phyloP scores from a whole-genome alignment of 352 stramenopile genomes.

The Globisporangium ultimum region DNA sequence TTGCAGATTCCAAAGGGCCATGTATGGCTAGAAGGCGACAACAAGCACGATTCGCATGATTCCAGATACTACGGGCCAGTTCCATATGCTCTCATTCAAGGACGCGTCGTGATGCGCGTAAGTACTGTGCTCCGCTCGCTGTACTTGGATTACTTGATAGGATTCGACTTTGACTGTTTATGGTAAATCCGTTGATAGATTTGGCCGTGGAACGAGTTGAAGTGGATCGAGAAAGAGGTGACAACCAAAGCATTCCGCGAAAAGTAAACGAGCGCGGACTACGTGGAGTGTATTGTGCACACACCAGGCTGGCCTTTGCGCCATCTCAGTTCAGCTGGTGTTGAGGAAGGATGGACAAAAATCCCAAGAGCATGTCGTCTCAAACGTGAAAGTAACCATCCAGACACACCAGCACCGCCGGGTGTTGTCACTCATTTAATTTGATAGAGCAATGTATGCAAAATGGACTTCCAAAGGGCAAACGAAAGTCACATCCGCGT shows the following conservation, averaged over 20 bases:
- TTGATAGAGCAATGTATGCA: neutral
- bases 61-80: conserved; percentile 95
- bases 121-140: conserved; percentile 24
- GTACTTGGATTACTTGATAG: neutral
- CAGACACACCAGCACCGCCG: too few species aligned
- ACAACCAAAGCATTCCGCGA: conserved; percentile 54
- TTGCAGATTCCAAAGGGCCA: conserved; percentile 85
- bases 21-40: conserved; percentile 97
- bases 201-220: conserved; percentile 74
- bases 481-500: too few species aligned
- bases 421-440: neutral
- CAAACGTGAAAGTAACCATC: too few species aligned
- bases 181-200: conserved; percentile 36
- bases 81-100: conserved; percentile 88
- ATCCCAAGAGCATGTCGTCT: too few species aligned
- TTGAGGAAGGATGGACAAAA: too few species aligned
- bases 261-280: conserved; percentile 22
- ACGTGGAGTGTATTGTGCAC: too few species aligned
- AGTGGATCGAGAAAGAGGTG: conserved; percentile 53
- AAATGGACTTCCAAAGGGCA: neutral
- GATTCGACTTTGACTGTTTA: neutral
- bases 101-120: conserved; percentile 86
- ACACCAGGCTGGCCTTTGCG: too few species aligned
- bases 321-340: too few species aligned
- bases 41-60: conserved; percentile 94